Evolutionary conservation across 1,139 yeast genomes (phyloP).

Genomic region (Kluyveromyces sp.): DNA sequence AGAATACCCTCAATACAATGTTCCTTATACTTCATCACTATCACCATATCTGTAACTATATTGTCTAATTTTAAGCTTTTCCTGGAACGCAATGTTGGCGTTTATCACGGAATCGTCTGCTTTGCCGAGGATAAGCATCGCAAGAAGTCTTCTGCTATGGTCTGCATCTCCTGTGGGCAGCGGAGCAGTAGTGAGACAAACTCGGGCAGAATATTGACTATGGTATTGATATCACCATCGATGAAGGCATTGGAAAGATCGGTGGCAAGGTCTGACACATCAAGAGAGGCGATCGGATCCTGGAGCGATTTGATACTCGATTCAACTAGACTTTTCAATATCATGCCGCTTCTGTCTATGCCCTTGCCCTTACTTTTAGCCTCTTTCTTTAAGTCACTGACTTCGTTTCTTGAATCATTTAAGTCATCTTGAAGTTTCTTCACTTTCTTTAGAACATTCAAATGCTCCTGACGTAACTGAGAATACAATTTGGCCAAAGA

Average conservation of each 20-base stretch:
- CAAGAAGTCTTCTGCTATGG: constrained; percentile 2
- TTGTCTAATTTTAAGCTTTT: constrained; percentile 6
- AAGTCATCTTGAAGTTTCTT: background rate
- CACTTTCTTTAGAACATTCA: no score
- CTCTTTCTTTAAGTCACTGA: background rate
- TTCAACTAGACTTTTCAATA: background rate
- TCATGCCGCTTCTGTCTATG: background rate
- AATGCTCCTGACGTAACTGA: no score
- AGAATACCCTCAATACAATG: no score
- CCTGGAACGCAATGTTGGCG: constrained; percentile 4
- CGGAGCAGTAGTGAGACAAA: constrained; percentile 2
- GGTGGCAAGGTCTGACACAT: constrained; percentile 1
- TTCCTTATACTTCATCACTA: background rate
- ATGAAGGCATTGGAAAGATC: constrained; percentile 2
- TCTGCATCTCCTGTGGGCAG: constrained; percentile 3
- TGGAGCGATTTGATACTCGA: background rate
- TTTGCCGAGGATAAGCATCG: constrained; percentile 2
- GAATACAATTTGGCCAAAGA: no score
- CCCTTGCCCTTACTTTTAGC: background rate
- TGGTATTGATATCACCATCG: constrained; percentile 2
- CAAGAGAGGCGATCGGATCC: background rate
- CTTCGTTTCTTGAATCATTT: background rate
- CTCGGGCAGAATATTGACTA: constrained; percentile 2
- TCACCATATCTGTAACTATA: constrained; percentile 4
- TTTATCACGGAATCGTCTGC: constrained; percentile 2